A percentile compares a stretch with the other conserved stretches of the same genome.
These are phyloP conservation scores for Alternaria atra DNA, from an alignment of 2,329 filamentous ascomycete genomes.

Conservation along the genomic window DNA sequence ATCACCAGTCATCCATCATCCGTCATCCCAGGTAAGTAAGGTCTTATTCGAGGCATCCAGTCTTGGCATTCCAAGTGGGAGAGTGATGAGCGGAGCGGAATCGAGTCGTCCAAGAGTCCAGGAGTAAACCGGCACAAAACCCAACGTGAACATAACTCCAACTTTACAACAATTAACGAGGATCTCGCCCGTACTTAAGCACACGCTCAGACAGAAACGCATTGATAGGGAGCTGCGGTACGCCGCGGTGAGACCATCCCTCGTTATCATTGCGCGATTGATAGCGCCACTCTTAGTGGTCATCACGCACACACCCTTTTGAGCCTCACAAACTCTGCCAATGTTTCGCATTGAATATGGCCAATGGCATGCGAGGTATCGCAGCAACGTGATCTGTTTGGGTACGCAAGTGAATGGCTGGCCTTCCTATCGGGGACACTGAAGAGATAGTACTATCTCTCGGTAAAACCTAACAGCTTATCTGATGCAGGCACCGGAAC, in stretches of 20 bases:
- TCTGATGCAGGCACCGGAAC: constrained; percentile 2
- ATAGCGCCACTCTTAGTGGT: constrained; percentile 47
- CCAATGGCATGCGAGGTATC: constrained; percentile 31
- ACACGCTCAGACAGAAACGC: constrained; percentile 1
- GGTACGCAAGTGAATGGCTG: constrained; percentile 6
- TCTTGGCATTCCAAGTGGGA: constrained; percentile 22
- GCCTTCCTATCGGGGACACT: constrained; percentile 48
- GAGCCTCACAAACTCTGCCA: constrained; percentile 10
- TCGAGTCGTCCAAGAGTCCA: background rate
- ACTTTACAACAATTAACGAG: background rate
- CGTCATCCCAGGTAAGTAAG: constrained; percentile 5
- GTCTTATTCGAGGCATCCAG: constrained; percentile 1
- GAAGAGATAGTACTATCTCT: constrained; percentile 20
- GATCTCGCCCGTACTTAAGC: constrained; percentile 19
- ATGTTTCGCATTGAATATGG: constrained; percentile 19
- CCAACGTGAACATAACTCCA: background rate
- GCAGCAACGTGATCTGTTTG: background rate
- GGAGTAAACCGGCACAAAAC: background rate
- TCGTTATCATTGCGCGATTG: constrained; percentile 51
- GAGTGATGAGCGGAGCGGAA: constrained; percentile 18
- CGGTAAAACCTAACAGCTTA: constrained; percentile 27
- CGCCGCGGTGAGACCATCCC: constrained; percentile 37
- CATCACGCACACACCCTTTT: constrained; percentile 21
- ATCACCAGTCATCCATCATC: background rate
- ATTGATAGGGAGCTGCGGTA: background rate